Percentiles rank a stretch among this genome's conserved stretches.
phyloP scores from a whole-genome alignment of 208 protist species.

The Herpetomonas tarakana region DNA sequence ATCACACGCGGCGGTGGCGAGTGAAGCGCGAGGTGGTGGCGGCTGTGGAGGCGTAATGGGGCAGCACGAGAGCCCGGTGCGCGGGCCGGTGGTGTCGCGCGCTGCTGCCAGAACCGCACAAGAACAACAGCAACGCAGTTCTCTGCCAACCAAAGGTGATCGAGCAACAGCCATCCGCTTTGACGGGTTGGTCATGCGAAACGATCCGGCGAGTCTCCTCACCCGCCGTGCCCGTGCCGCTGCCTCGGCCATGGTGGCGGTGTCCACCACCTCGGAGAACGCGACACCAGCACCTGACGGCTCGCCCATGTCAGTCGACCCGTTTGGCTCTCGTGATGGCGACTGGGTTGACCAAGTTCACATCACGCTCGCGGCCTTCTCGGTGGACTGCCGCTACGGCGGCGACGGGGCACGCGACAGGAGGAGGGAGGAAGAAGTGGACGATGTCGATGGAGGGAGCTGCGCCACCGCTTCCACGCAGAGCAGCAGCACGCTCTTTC shows the following conservation, averaged over 20 bases:
- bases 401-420: background rate
- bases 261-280: background rate
- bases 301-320: background rate
- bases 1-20: too few relatives aligned
- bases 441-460: too few relatives aligned
- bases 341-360: constrained; percentile 40
- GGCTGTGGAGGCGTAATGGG: too few relatives aligned
- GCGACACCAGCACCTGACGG: background rate
- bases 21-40: too few relatives aligned
- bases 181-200: background rate
- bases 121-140: too few relatives aligned
- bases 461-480: too few relatives aligned
- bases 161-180: constrained; percentile 5
- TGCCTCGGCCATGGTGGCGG: background rate
- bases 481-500: background rate
- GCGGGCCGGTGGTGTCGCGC: too few relatives aligned
- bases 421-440: too few relatives aligned
- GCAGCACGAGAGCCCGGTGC: background rate
- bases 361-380: constrained; percentile 9
- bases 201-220: background rate
- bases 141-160: too few relatives aligned
- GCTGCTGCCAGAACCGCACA: too few relatives aligned
- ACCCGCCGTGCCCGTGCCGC: background rate
- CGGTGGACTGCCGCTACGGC: constrained; percentile 14
- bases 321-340: constrained; percentile 19